These are phyloP conservation scores for Penium margaritaceum DNA, from an alignment of 139 green algal genomes.

Conservation along the genomic window DNA sequence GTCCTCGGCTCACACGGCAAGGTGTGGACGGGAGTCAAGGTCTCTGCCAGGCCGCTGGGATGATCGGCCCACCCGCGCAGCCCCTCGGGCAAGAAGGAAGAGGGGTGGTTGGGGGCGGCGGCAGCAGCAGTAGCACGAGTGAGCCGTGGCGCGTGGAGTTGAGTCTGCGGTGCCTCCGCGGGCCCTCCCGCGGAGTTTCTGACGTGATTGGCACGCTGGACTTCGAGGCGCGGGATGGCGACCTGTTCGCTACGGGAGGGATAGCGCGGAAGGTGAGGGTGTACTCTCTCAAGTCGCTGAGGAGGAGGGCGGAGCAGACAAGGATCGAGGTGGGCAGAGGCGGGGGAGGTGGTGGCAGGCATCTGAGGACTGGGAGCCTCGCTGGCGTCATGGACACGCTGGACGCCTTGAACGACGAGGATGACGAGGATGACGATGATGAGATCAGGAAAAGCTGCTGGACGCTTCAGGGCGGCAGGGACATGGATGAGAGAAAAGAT, in stretches of 20 bases:
- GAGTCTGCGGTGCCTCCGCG: background rate
- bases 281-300: conserved; percentile 19
- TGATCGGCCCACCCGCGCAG: too few species aligned
- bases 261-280: conserved; percentile 39
- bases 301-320: background rate
- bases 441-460: too few species aligned
- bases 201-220: conserved; percentile 32
- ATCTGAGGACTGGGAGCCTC: too few species aligned
- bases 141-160: too few species aligned
- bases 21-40: too few species aligned
- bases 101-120: too few species aligned
- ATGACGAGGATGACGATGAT: background rate
- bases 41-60: too few species aligned
- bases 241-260: conserved; percentile 30
- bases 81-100: too few species aligned
- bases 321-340: background rate
- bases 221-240: conserved; percentile 18
- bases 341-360: background rate
- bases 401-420: background rate
- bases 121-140: too few species aligned
- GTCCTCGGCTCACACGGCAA: too few species aligned
- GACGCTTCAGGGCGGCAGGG: background rate
- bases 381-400: too few species aligned
- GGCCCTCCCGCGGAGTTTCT: conserved; percentile 8
- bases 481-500: background rate